Evolutionary conservation across 169 alveolate genomes (phyloP).

Genomic region (Cryptosporidium sp.): DNA sequence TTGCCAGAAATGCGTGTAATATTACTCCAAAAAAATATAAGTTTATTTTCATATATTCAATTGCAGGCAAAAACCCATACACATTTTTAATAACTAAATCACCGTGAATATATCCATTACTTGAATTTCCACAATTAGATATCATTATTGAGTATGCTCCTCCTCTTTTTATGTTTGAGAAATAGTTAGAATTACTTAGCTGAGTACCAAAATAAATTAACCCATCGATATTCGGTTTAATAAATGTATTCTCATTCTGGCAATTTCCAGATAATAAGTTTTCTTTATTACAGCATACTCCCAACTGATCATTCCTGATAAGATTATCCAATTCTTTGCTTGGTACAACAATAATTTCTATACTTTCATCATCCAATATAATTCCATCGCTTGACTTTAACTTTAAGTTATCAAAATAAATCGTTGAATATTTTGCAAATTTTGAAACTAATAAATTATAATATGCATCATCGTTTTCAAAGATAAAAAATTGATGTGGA

Average conservation of each 20-base stretch:
- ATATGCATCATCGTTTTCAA: not conserved
- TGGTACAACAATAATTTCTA: constrained; percentile 37
- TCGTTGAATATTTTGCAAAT: not conserved
- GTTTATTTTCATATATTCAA: constrained; percentile 33
- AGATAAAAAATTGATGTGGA: constrained; percentile 45
- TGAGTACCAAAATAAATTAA: not conserved
- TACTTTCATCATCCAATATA: not conserved
- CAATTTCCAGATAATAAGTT: constrained; percentile 14
- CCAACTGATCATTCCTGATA: not conserved
- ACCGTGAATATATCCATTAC: constrained; percentile 9
- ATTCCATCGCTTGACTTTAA: not conserved
- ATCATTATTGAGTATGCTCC: constrained; percentile 32
- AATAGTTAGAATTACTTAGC: not conserved
- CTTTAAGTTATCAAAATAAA: constrained; percentile 10
- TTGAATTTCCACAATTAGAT: constrained; percentile 46
- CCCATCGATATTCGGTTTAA: constrained; percentile 22
- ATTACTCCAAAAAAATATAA: constrained; percentile 15
- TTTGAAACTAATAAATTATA: not conserved
- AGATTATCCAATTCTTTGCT: constrained; percentile 24
- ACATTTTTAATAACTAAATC: constrained; percentile 26
- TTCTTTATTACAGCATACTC: constrained; percentile 52
- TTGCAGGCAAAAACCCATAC: constrained; percentile 54
- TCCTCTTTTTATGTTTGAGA: constrained; percentile 1
- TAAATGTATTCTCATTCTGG: constrained; percentile 23
- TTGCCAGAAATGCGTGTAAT: not conserved